phyloP scores from a whole-genome alignment of 2,329 filamentous ascomycete species.

The Penicillium sp. region DNA sequence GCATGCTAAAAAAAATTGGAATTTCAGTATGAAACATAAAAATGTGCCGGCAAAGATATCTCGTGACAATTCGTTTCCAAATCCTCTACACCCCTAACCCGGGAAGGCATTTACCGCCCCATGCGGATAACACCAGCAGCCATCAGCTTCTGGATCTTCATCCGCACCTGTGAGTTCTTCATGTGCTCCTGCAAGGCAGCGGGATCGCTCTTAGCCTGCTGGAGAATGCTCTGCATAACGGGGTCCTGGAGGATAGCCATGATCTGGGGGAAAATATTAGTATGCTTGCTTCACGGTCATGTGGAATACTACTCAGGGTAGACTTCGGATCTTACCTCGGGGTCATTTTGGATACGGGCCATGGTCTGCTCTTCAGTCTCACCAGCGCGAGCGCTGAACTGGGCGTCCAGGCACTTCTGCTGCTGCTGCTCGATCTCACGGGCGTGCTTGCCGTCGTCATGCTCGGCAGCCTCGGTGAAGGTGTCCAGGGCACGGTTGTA shows the following conservation, averaged over 20 bases:
- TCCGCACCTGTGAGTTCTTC: constrained; percentile 80
- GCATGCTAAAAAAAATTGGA: constrained; percentile 11
- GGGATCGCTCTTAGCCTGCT: constrained; percentile 93
- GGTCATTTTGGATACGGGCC: constrained; percentile 84
- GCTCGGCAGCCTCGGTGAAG: constrained; percentile 73
- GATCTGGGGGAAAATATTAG: constrained; percentile 54
- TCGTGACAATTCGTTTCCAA: constrained; percentile 24
- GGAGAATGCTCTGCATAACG: constrained; percentile 95
- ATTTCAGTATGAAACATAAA: constrained; percentile 8
- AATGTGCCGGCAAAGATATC: constrained; percentile 19
- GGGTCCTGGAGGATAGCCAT: constrained; percentile 90
- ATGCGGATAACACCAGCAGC: constrained; percentile 88
- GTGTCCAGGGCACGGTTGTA: constrained; percentile 93
- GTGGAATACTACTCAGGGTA: neutral
- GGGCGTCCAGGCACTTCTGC: constrained; percentile 85
- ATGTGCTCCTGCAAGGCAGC: constrained; percentile 94
- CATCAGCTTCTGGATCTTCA: constrained; percentile 92
- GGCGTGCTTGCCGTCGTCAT: constrained; percentile 79
- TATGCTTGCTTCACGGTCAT: constrained; percentile 24
- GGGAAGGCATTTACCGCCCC: constrained; percentile 50
- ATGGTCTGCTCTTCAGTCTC: constrained; percentile 96
- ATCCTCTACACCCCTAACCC: neutral
- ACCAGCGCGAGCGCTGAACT: constrained; percentile 86
- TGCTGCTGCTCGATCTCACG: constrained; percentile 92
- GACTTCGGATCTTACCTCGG: constrained; percentile 64